Conservation (phyloP, 2,329 filamentous ascomycete genomes). For the Fusarium denticulatum region DNA sequence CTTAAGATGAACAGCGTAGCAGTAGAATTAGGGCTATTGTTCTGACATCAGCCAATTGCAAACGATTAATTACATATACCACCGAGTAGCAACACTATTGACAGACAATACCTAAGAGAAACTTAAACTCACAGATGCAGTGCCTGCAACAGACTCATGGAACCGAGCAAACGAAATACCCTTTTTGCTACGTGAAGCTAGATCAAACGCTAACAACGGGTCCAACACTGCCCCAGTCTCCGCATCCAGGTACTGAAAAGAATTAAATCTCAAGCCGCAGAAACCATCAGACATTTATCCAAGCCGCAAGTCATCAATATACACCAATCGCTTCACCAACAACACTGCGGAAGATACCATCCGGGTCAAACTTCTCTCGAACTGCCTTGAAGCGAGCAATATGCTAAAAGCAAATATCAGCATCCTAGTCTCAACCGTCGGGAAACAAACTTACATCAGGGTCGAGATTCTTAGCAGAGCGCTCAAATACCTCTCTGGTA, state of each 20-base stretch:
- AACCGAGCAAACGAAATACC: not conserved
- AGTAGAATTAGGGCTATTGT: not conserved
- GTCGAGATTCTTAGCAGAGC: not conserved
- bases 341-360: not conserved
- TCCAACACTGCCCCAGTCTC: accelerated
- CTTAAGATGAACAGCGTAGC: not conserved
- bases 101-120: not conserved
- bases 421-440: accelerated
- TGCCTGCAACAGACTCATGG: not conserved
- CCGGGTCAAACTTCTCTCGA: not conserved
- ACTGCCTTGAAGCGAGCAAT: slow-evolving; percentile 1
- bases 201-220: accelerated
- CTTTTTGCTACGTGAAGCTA: not conserved
- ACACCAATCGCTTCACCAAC: slow-evolving; percentile 9
- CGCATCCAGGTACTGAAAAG: not conserved
- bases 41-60: not conserved
- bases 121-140: accelerated
- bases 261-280: accelerated
- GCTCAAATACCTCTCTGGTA: not conserved
- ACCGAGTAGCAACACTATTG: accelerated
- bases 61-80: accelerated
- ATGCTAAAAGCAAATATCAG: not conserved
- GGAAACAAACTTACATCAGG: not conserved
- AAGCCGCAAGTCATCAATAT: not conserved
- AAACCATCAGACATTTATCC: not conserved